These are phyloP conservation scores for Phalaenopsis hybrid DNA, from an alignment of 116 monocot genomes.

Conservation along the genomic window DNA sequence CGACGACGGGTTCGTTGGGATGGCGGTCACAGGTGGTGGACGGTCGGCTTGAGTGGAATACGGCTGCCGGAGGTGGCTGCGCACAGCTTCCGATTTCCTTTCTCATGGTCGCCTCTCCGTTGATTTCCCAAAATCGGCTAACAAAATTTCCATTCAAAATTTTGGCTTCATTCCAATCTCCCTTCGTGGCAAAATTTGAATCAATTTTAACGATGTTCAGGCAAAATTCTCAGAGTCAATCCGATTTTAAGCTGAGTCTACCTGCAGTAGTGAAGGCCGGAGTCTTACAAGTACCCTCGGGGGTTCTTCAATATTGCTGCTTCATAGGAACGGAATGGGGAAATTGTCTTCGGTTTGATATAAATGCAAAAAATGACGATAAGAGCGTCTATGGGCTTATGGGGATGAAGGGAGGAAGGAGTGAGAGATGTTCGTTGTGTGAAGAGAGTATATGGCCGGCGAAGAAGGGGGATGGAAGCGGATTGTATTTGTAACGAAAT, in stretches of 20 bases:
- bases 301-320: not conserved
- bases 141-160: too few relatives aligned
- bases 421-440: not conserved
- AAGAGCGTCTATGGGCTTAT: not conserved
- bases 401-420: too few relatives aligned
- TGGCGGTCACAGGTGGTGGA: slow-evolving; percentile 46
- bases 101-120: not conserved
- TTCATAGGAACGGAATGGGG: not conserved
- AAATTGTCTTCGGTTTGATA: not conserved
- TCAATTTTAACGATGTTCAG: too few relatives aligned
- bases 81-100: not conserved
- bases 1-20: slow-evolving; percentile 47
- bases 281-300: not conserved
- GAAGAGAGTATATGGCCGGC: not conserved
- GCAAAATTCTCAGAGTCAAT: too few relatives aligned
- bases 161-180: too few relatives aligned
- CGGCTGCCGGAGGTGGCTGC: not conserved
- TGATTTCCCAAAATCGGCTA: not conserved
- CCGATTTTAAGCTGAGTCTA: too few relatives aligned
- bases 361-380: not conserved
- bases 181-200: too few relatives aligned
- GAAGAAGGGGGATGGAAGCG: not conserved
- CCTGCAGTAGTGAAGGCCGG: too few relatives aligned
- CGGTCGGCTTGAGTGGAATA: not conserved
- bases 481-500: not conserved